Base-by-base conservation (phyloP, 257 asterid species). In the Solanum clarkiae region DNA sequence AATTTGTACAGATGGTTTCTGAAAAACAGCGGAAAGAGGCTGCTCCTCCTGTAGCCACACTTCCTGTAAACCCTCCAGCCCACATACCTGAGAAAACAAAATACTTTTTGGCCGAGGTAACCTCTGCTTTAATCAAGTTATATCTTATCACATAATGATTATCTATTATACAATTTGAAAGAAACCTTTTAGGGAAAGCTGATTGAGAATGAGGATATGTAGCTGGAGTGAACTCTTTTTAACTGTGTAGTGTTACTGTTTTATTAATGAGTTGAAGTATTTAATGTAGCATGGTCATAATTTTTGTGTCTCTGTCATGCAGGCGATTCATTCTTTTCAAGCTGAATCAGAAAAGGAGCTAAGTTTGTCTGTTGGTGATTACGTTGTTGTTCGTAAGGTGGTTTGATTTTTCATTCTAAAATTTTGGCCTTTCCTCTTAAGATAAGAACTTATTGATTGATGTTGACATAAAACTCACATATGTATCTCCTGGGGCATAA, bases 1-100 rank as follows among this genome's bases (percentile, higher is more conserved):
- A 60, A 85, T 88, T 88, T 84, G 63, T 84, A 74, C 85, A 97
- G 99, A 87, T 97, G 87, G 98, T 97, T 85, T 94, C 98, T 17
- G 99, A 95, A 90, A 97, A 93, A 84, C 99, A 97, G 90, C 90
- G 97, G 86, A 97, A 94, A 92, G 99, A 95, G 90, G 97, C 96
- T n/a, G 95, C 97, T 90, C 98, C 99, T 81, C 98, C 98, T 14
- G 93, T 90, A 88, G 95, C 95, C 20, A 93, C 96, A 86, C 98
- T 98, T 74, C 95, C 98, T 9, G 93, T 89, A 59, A 74, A 89
- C 86, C 94, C 92, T 83, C 86, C 91, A 44, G 85, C 80, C 88
- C 90, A 80, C 84, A 80, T 85, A 80, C 89, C 98, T 53, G 98
- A 92, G 83, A 95, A 92, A 88, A 95, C 96, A 1, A 93, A 93